A percentile compares a stretch with the other conserved stretches of the same genome.
Conservation (phyloP, 495 filamentous ascomycete genomes). For the Aspergillus homomorphus region DNA sequence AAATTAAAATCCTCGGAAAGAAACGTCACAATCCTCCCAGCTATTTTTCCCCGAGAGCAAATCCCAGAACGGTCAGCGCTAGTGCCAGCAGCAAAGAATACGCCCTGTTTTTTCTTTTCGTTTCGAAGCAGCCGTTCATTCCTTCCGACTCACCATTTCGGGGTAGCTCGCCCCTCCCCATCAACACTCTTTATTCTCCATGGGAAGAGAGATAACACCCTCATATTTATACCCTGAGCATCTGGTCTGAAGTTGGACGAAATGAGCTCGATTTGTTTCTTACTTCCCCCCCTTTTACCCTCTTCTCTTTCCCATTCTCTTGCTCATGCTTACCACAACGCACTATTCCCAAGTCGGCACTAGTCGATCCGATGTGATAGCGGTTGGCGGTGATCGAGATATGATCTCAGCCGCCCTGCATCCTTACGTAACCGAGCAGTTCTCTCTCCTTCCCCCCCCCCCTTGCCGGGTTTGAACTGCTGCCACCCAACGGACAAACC, state of each 20-base stretch:
- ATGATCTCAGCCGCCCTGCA: conserved; percentile 13
- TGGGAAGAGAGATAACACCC: not conserved
- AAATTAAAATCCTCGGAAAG: not conserved
- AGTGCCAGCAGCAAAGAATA: not conserved
- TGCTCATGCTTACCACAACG: not conserved
- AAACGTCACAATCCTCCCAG: not conserved
- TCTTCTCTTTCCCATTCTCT: not conserved
- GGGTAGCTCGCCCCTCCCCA: not conserved
- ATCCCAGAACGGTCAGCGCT: not conserved
- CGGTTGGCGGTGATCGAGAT: conserved; percentile 7
- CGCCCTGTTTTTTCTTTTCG: not conserved
- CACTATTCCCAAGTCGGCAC: not conserved
- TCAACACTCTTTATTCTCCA: not conserved
- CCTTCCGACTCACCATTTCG: not conserved
- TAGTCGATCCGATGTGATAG: not conserved
- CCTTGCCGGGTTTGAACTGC: not conserved
- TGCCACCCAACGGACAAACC: not conserved
- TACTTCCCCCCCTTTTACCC: not conserved
- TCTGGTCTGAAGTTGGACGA: too few relatives aligned
- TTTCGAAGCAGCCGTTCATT: not conserved
- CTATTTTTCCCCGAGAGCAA: not conserved
- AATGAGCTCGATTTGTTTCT: too few relatives aligned
- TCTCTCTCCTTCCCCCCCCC: not conserved
- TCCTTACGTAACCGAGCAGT: conserved; percentile 12
- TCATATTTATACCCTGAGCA: not conserved